phyloP scores from a whole-genome alignment of 495 filamentous ascomycete genomes.

The Aspergillus ellipticus region DNA sequence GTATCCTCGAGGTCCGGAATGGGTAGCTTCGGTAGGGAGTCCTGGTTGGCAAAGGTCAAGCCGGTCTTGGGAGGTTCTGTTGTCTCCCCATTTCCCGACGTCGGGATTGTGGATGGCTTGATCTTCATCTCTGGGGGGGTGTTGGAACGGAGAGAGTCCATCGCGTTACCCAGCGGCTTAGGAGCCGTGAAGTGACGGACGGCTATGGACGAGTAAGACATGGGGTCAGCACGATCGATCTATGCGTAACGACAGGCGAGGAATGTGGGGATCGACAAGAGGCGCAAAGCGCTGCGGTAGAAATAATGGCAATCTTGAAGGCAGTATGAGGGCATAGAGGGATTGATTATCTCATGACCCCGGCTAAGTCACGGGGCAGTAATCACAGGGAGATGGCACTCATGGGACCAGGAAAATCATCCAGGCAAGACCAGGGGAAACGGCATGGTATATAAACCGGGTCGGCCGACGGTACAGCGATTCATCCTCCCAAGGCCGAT shows the following conservation, averaged over 20 bases:
- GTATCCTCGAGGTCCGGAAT: conserved; percentile 88
- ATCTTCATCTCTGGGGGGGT: conserved; percentile 20
- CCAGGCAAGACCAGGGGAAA: conserved; percentile 1
- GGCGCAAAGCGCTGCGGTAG: conserved; percentile 79
- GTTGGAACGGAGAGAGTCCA: conserved; percentile 25
- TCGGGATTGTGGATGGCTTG: conserved; percentile 14
- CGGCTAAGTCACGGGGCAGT: conserved; percentile 13
- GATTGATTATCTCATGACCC: conserved; percentile 28
- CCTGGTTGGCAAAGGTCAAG: conserved; percentile 85
- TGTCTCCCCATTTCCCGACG: conserved; percentile 21
- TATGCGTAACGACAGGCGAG: conserved; percentile 73
- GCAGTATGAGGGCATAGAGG: conserved; percentile 73
- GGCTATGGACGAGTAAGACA: conserved; percentile 46
- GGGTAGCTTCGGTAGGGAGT: conserved; percentile 84
- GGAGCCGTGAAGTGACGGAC: conserved; percentile 59
- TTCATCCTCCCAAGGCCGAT: neutral
- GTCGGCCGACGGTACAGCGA: neutral
- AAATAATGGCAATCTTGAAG: conserved; percentile 90
- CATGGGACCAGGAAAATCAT: neutral
- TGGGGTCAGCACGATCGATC: conserved; percentile 41
- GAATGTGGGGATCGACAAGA: conserved; percentile 71
- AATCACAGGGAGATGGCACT: conserved; percentile 1
- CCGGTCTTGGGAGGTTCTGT: conserved; percentile 24
- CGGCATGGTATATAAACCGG: neutral
- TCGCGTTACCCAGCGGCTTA: conserved; percentile 55